Percentiles rank a stretch among this genome's conserved stretches.
Conservation (phyloP, 2,329 filamentous ascomycete genomes). For the Aspergillus sergii region DNA sequence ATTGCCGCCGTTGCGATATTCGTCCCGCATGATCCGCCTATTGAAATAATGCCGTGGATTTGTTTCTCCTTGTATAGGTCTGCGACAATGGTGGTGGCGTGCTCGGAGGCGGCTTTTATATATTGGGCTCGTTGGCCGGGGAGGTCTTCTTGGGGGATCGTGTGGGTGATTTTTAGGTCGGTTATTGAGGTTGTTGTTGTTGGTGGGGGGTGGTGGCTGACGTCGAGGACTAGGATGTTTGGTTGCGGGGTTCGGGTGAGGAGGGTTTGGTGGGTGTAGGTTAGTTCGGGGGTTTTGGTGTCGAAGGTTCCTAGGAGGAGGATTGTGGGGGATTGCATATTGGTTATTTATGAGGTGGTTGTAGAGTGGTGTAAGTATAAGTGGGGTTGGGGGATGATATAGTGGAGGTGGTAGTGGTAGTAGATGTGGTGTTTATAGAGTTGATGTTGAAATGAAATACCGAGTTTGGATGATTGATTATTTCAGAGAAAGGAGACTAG, state of each 20-base stretch:
- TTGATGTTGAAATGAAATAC: too few species aligned
- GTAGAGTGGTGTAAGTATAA: too few species aligned
- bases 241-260: constrained; percentile 24
- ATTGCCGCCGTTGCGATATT: constrained; percentile 63
- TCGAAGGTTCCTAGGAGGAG: constrained; percentile 66
- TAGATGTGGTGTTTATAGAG: too few species aligned
- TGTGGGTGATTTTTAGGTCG: constrained; percentile 52
- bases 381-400: too few species aligned
- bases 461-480: too few species aligned
- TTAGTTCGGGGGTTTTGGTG: constrained; percentile 63
- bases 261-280: constrained; percentile 57
- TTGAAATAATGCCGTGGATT: constrained; percentile 61
- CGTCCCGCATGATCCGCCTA: constrained; percentile 67
- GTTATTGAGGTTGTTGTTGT: constrained; percentile 37
- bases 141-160: constrained; percentile 26
- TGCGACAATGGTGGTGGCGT: constrained; percentile 48
- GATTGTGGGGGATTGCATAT: constrained; percentile 42
- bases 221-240: constrained; percentile 34
- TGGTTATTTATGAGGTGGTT: neutral
- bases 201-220: constrained; percentile 35
- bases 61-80: constrained; percentile 38
- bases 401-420: too few species aligned
- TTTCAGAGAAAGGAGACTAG: too few species aligned
- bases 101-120: constrained; percentile 57
- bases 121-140: constrained; percentile 55